These are phyloP conservation scores for Ophiostoma himal-ulmi DNA, from an alignment of 2,329 filamentous ascomycete species.

Conservation along the genomic window DNA sequence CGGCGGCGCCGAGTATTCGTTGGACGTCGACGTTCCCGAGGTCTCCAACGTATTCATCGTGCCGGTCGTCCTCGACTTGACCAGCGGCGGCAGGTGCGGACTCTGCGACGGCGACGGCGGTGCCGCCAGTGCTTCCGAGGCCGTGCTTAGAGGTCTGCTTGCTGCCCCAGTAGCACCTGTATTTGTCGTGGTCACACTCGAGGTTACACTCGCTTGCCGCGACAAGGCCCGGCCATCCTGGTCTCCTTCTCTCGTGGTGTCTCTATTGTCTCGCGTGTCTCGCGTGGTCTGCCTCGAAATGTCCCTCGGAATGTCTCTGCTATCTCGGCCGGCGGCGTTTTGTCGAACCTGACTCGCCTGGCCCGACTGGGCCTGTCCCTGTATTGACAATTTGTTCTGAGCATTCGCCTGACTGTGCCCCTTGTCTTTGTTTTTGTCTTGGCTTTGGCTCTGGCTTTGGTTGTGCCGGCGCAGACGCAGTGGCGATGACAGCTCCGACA, in stretches of 20 bases:
- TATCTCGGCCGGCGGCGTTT: background rate
- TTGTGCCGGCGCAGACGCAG: conserved; percentile 37
- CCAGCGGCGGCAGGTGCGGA: conserved; percentile 12
- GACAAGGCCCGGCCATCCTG: conserved; percentile 3
- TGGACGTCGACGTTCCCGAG: conserved; percentile 27
- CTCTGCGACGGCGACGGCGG: conserved; percentile 12
- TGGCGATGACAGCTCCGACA: conserved; percentile 49
- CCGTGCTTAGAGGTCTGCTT: background rate
- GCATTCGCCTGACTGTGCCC: background rate
- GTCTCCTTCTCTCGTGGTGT: background rate
- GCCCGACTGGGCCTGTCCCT: background rate
- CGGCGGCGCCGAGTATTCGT: background rate
- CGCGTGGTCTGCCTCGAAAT: too few relatives aligned
- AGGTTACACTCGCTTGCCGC: background rate
- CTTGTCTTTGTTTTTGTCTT: conserved; percentile 36
- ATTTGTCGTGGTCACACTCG: background rate
- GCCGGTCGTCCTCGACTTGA: conserved; percentile 10
- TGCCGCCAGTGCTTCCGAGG: background rate
- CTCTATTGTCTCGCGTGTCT: background rate
- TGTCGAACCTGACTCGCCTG: background rate
- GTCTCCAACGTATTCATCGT: background rate
- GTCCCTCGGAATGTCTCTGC: too few relatives aligned
- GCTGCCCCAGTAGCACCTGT: too few relatives aligned
- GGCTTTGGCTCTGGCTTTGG: conserved; percentile 34
- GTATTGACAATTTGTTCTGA: conserved; percentile 16